Percentiles rank a stretch among this genome's conserved stretches.
These are phyloP conservation scores for Globisporangium splendens DNA, from an alignment of 352 stramenopile species.

Conservation along the genomic window DNA sequence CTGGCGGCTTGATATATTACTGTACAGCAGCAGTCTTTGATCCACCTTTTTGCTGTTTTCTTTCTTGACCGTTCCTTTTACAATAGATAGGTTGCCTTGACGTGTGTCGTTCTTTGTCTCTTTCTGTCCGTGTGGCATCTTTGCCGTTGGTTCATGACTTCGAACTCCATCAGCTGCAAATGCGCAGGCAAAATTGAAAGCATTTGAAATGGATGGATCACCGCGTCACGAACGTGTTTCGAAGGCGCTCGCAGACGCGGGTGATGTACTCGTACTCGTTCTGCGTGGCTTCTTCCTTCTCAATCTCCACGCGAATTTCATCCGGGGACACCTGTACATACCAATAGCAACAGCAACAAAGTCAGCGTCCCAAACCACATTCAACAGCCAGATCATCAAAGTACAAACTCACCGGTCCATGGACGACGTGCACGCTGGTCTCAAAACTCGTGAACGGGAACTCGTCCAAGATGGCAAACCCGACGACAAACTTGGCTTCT, in stretches of 20 bases:
- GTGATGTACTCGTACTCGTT: constrained; percentile 48
- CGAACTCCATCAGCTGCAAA: not conserved
- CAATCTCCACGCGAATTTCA: constrained; percentile 41
- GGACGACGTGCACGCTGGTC: constrained; percentile 32
- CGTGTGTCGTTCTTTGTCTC: not conserved
- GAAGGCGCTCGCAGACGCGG: constrained; percentile 44
- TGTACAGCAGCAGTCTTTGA: constrained; percentile 27
- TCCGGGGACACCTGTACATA: constrained; percentile 44
- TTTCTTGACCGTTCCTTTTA: constrained; percentile 3
- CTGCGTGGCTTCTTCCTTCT: constrained; percentile 30
- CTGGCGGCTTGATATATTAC: constrained; percentile 40
- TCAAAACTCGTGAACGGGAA: constrained; percentile 57
- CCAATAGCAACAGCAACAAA: constrained; percentile 1
- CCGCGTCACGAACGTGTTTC: constrained; percentile 36
- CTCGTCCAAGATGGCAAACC: constrained; percentile 39
- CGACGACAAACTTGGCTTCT: constrained; percentile 41
- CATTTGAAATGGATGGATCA: constrained; percentile 18
- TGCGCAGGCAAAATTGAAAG: no score
- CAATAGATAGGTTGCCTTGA: constrained; percentile 36
- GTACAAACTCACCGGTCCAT: constrained; percentile 42
- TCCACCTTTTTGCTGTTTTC: not conserved
- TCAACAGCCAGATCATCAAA: not conserved
- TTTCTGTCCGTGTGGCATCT: not conserved
- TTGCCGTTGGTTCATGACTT: constrained; percentile 6
- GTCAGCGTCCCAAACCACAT: not conserved